A percentile compares a stretch with the other conserved stretches of the same genome.
Evolutionary conservation across 2,329 filamentous ascomycete species (phyloP).

Genomic region (Amauroascus verrucosus): DNA sequence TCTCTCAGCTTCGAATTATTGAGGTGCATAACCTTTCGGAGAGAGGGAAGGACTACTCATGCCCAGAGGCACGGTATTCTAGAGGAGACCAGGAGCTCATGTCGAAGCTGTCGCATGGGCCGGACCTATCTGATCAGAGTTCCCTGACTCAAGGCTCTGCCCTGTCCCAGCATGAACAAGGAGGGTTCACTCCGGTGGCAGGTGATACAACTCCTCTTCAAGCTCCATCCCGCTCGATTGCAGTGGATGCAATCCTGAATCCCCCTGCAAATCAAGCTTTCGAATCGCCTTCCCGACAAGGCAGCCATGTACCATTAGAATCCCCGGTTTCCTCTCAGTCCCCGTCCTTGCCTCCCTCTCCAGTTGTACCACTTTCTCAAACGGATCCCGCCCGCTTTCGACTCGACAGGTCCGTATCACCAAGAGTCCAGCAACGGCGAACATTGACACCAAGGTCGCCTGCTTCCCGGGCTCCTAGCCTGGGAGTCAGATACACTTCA

Average conservation of each 20-base stretch:
- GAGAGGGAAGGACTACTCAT: constrained; percentile 34
- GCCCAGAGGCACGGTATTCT: constrained; percentile 21
- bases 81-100: constrained; percentile 30
- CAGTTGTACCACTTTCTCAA: constrained; percentile 11
- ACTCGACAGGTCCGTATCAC: constrained; percentile 18
- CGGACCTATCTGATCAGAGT: constrained; percentile 25
- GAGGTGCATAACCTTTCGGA: constrained; percentile 27
- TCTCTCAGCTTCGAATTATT: constrained; percentile 30
- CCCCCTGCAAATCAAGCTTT: constrained; percentile 24
- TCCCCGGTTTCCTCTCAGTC: constrained; percentile 15
- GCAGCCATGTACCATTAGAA: constrained; percentile 22
- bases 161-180: constrained; percentile 1
- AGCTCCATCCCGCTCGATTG: constrained; percentile 28
- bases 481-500: constrained; percentile 20
- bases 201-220: constrained; percentile 4
- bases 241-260: constrained; percentile 35
- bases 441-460: constrained; percentile 31
- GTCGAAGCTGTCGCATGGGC: constrained; percentile 29
- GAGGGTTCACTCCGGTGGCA: neutral
- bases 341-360: constrained; percentile 13
- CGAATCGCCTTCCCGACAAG: constrained; percentile 15
- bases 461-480: constrained; percentile 26
- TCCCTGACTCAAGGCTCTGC: neutral
- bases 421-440: constrained; percentile 26
- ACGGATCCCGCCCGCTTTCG: constrained; percentile 8